These are phyloP conservation scores for Picea sitchensis DNA, from an alignment of 75 land plant species.

Conservation along the genomic window DNA sequence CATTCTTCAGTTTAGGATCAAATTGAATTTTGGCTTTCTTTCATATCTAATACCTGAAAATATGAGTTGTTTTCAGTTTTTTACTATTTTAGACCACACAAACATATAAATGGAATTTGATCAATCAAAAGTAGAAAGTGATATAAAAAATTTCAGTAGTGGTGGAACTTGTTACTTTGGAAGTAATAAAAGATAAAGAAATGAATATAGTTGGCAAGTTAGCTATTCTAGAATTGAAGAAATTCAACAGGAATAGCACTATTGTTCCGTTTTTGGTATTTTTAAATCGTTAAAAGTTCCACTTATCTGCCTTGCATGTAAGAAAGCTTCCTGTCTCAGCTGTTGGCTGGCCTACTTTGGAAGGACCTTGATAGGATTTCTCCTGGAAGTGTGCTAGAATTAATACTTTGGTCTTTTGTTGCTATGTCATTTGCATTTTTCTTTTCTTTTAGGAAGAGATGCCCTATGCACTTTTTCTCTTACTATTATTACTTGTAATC, in stretches of 20 bases:
- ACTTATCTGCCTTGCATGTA: neutral
- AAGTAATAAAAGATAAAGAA: neutral
- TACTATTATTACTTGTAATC: too few species aligned
- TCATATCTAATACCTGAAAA: neutral
- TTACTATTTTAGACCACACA: neutral
- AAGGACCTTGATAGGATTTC: neutral
- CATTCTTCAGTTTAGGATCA: neutral
- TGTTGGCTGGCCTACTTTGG: neutral
- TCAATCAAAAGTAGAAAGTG: neutral
- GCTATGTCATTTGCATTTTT: too few species aligned
- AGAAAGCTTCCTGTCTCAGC: neutral
- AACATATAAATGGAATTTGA: neutral
- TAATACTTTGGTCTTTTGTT: too few species aligned
- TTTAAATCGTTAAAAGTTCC: neutral
- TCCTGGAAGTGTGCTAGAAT: neutral
- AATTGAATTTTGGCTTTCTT: neutral
- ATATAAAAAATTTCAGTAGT: neutral
- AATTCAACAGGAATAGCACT: neutral
- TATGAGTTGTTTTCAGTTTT: neutral
- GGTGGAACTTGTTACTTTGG: neutral
- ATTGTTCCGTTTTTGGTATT: neutral
- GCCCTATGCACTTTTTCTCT: too few species aligned
- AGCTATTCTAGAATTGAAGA: neutral
- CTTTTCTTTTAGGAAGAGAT: too few species aligned
- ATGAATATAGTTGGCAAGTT: neutral